These are phyloP conservation scores for Sporothrix pseudoabietina DNA, from an alignment of 2,329 filamentous ascomycete genomes.

Conservation along the genomic window DNA sequence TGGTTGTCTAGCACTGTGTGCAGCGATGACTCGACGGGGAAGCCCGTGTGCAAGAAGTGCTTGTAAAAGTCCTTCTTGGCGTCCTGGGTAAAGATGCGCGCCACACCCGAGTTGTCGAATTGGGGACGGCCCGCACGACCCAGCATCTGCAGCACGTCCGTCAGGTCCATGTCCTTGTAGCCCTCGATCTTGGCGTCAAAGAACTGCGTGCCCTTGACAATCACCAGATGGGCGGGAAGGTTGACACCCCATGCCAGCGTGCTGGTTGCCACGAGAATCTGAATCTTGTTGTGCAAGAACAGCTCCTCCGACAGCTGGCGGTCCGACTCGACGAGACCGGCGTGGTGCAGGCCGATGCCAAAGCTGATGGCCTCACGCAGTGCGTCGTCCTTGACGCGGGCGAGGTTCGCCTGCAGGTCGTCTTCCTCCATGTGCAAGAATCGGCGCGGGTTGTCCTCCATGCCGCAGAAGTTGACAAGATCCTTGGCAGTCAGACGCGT, in stretches of 20 bases:
- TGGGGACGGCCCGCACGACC: conserved; percentile 93
- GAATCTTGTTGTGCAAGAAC: conserved; percentile 96
- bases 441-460: conserved; percentile 94
- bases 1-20: conserved; percentile 98
- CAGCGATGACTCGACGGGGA: conserved; percentile 93
- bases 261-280: conserved; percentile 92
- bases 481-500: conserved; percentile 94
- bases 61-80: conserved; percentile 99
- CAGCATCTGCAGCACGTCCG: conserved; percentile 96
- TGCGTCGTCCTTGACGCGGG: conserved; percentile 88
- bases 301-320: conserved; percentile 89
- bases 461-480: conserved; percentile 93
- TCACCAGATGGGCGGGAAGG: conserved; percentile 90
- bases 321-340: conserved; percentile 92
- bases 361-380: conserved; percentile 94
- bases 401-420: conserved; percentile 83
- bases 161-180: conserved; percentile 98
- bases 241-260: conserved; percentile 99
- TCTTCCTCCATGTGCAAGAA: conserved; percentile 96
- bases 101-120: conserved; percentile 94
- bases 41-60: conserved; percentile 96
- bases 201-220: conserved; percentile 97
- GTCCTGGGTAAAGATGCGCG: conserved; percentile 95
- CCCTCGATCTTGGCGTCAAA: conserved; percentile 97
- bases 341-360: conserved; percentile 95